Conservation (phyloP, 805 yeast species). For the Cyberlindnera saturnus region DNA sequence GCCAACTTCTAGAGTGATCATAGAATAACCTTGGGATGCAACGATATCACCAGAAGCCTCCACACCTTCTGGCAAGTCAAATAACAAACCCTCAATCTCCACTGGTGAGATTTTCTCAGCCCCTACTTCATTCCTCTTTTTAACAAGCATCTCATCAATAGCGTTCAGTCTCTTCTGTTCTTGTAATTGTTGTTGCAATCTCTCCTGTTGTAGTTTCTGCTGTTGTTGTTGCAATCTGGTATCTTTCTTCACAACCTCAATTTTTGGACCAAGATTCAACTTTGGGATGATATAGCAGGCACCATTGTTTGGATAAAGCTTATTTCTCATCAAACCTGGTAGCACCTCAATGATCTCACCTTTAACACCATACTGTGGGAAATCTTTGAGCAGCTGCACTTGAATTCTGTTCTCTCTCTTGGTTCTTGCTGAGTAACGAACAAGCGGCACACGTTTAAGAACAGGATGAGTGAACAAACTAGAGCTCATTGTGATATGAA, state of each 20-base stretch:
- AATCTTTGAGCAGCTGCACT: constrained; percentile 71
- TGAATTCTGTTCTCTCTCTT: constrained; percentile 50
- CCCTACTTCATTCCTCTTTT: constrained; percentile 2
- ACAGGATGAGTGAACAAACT: constrained; percentile 6
- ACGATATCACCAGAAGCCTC: constrained; percentile 2
- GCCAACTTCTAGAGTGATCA: constrained; percentile 18
- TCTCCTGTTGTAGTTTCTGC: constrained; percentile 2
- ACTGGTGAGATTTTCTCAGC: constrained; percentile 7
- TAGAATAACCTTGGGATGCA: constrained; percentile 14
- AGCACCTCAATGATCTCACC: constrained; percentile 74
- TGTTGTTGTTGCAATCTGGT: constrained; percentile 9
- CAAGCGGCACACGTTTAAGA: constrained; percentile 23
- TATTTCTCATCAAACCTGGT: constrained; percentile 80
- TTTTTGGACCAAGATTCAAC: constrained; percentile 19
- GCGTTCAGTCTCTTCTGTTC: constrained; percentile 2
- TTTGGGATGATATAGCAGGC: constrained; percentile 57
- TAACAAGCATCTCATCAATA: neutral
- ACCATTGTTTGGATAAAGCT: constrained; percentile 61
- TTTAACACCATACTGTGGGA: constrained; percentile 52
- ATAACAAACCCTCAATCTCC: constrained; percentile 18
- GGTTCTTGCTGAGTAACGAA: constrained; percentile 40
- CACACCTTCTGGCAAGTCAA: constrained; percentile 12
- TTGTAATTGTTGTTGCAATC: neutral
- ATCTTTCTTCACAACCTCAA: constrained; percentile 22
- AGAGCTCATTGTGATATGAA: constrained; percentile 1